A percentile compares a stretch with the other conserved stretches of the same genome.
Conservation (phyloP, 139 green algal genomes). For the Zygnema circumcarinatum region DNA sequence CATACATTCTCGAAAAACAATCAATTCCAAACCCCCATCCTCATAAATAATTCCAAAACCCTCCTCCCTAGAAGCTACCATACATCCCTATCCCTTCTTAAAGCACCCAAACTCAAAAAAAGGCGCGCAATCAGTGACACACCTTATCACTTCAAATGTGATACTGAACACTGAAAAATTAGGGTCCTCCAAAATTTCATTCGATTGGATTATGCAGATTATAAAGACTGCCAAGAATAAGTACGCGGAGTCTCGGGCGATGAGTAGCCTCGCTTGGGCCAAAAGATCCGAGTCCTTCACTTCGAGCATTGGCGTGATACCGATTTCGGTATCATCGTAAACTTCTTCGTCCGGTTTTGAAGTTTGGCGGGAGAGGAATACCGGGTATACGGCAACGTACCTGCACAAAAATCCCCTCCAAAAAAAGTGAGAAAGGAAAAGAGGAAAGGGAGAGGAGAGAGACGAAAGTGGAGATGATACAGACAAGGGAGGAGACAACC, state of each 20-base stretch:
- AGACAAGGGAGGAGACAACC: not conserved
- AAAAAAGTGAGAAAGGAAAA: no score
- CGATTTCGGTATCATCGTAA: constrained; percentile 51
- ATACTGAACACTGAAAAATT: constrained; percentile 56
- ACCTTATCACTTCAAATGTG: constrained; percentile 55
- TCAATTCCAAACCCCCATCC: no score
- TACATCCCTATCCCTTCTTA: no score
- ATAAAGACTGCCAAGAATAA: constrained; percentile 55
- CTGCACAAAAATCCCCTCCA: constrained; percentile 1
- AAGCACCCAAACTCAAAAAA: no score
- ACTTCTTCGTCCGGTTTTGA: constrained; percentile 23
- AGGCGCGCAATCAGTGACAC: no score
- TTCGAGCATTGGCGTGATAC: constrained; percentile 34
- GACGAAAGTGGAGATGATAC: not conserved
- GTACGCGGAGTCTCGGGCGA: constrained; percentile 35
- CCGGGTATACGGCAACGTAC: constrained; percentile 56
- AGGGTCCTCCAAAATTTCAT: constrained; percentile 15
- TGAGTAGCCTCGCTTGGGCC: constrained; percentile 20
- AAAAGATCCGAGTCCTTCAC: constrained; percentile 21
- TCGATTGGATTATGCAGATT: constrained; percentile 44
- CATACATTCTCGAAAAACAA: no score
- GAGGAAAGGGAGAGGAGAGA: not conserved
- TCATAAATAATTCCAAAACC: no score
- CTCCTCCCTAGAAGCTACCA: no score
- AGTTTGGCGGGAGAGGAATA: constrained; percentile 45